Conservation (phyloP, 306 rosid genomes). For the Castanea crenata region DNA sequence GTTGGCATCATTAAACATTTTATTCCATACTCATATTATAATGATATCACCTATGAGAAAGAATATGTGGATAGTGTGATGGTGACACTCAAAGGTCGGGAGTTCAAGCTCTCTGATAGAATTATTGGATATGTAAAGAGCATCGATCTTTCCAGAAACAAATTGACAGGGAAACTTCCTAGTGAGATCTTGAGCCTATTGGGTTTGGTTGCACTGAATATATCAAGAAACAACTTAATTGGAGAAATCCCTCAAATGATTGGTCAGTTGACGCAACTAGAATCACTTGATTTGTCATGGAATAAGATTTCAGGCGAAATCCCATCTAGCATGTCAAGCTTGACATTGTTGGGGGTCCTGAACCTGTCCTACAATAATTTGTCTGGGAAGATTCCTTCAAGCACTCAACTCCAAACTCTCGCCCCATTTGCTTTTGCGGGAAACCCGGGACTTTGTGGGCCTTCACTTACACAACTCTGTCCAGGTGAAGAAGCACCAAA, state of each 20-base stretch:
- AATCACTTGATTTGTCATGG: not conserved
- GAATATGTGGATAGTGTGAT: not conserved
- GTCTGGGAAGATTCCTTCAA: too few relatives aligned
- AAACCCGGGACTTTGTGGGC: not conserved
- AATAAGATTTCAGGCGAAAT: not conserved
- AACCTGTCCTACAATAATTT: too few relatives aligned
- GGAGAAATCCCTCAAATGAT: not conserved
- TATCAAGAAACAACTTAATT: not conserved
- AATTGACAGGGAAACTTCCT: not conserved
- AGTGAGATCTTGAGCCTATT: too few relatives aligned
- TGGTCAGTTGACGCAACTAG: not conserved
- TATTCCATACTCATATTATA: not conserved
- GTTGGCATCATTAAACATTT: not conserved
- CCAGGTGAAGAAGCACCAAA: too few relatives aligned
- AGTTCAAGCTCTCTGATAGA: not conserved
- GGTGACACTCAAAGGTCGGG: not conserved
- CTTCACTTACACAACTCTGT: not conserved
- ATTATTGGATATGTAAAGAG: not conserved
- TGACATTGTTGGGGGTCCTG: fast-evolving
- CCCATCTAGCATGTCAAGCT: not conserved
- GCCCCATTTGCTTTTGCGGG: not conserved
- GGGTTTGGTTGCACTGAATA: too few relatives aligned
- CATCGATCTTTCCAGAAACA: not conserved
- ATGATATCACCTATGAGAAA: not conserved
- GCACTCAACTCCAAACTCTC: not conserved